phyloP scores from a whole-genome alignment of 108 stramenopile genomes.

The Fistulifera solaris region DNA sequence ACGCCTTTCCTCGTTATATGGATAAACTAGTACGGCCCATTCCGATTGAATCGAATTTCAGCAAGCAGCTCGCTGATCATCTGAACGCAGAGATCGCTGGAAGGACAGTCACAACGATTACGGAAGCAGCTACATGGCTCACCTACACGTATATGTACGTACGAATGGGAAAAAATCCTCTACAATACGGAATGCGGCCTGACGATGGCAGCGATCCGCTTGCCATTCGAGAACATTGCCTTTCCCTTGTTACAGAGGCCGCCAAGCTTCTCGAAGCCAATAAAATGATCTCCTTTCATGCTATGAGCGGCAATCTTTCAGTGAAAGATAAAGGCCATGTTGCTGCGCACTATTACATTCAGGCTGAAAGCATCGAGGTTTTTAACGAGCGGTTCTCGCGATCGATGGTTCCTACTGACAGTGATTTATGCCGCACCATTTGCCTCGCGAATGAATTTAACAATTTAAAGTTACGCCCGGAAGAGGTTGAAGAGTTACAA shows the following conservation, averaged over 20 bases:
- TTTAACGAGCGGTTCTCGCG: conserved; percentile 82
- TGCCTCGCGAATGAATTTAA: conserved; percentile 94
- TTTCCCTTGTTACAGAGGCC: conserved; percentile 74
- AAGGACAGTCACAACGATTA: conserved; percentile 90
- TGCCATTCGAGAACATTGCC: conserved; percentile 29
- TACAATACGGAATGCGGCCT: conserved; percentile 86
- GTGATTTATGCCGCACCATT: conserved; percentile 73
- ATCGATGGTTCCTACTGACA: conserved; percentile 35
- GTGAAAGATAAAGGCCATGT: conserved; percentile 91
- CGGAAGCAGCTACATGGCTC: conserved; percentile 92
- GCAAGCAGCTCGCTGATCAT: conserved; percentile 95
- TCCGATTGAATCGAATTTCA: conserved; percentile 91
- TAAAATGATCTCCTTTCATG: conserved; percentile 85
- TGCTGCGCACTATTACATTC: conserved; percentile 98
- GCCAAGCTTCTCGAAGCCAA: conserved; percentile 74
- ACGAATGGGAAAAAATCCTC: conserved; percentile 89
- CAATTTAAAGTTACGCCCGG: conserved; percentile 88
- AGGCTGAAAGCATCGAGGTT: conserved; percentile 85
- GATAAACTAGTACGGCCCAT: conserved; percentile 87
- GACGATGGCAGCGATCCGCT: conserved; percentile 77
- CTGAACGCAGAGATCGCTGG: conserved; percentile 97
- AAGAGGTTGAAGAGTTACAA: conserved; percentile 76
- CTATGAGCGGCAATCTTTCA: conserved; percentile 79
- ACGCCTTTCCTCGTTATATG: conserved; percentile 86
- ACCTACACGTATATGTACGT: conserved; percentile 96